Evolutionary conservation across 176 grass and related monocot genomes (phyloP).

Genomic region (Oryza punctata): DNA sequence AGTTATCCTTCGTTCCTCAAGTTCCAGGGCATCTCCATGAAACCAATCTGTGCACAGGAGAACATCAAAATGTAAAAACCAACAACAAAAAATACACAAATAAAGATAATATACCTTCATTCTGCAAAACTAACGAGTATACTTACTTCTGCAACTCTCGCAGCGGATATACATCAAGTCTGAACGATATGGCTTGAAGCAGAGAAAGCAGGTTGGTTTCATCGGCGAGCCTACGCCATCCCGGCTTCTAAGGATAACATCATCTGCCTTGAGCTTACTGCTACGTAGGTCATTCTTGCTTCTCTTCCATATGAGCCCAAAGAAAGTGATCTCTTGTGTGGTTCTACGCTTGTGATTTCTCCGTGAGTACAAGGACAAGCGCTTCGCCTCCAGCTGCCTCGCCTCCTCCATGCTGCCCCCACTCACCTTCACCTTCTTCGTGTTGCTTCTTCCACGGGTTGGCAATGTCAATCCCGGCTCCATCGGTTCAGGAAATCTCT

Average conservation of each 20-base stretch:
- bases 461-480: conserved; percentile 1
- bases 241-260: conserved; percentile 54
- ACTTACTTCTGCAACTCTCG: conserved; percentile 66
- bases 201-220: conserved; percentile 56
- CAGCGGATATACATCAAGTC: conserved; percentile 62
- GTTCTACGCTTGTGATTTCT: conserved; percentile 36
- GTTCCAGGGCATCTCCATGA: conserved; percentile 63
- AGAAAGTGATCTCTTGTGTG: conserved; percentile 40
- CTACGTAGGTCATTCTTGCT: conserved; percentile 31
- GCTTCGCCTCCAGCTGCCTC: conserved; percentile 22
- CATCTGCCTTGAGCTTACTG: conserved; percentile 41
- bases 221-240: conserved; percentile 28
- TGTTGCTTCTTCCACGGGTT: not conserved
- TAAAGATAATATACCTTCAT: not conserved
- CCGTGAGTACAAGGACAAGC: not conserved
- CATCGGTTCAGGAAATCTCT: not conserved
- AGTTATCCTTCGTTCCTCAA: conserved; percentile 55
- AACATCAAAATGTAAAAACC: conserved; percentile 10
- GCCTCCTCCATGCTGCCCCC: conserved; percentile 9
- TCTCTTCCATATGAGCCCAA: conserved; percentile 60
- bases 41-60: conserved; percentile 54
- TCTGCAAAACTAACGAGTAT: not conserved
- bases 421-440: not conserved
- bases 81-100: not conserved
- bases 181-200: conserved; percentile 50